Conservation (phyloP, 148 eudicot genomes). For the Drosera capensis region DNA sequence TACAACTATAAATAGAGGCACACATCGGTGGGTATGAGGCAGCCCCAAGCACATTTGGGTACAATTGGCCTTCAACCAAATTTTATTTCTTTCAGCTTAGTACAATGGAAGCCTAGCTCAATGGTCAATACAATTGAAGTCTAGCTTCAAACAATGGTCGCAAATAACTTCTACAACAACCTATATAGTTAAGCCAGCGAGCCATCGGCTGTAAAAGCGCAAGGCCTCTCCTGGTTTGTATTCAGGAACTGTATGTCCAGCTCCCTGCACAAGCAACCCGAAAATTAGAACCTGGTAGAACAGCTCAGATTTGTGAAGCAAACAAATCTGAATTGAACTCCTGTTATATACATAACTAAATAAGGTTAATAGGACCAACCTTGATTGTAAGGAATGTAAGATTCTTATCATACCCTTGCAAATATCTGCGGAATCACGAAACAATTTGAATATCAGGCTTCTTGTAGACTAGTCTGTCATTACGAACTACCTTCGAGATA, state of each 20-base stretch:
- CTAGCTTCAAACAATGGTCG: too few species aligned
- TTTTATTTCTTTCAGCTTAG: too few species aligned
- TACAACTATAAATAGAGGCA: too few species aligned
- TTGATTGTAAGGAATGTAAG: constrained; percentile 77
- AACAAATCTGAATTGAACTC: too few species aligned
- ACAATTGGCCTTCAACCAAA: too few species aligned
- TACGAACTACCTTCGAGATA: not conserved
- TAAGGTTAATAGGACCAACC: constrained; percentile 24
- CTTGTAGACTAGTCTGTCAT: not conserved
- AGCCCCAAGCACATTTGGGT: too few species aligned
- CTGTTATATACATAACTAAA: too few species aligned
- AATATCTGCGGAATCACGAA: constrained; percentile 31
- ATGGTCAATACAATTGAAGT: too few species aligned
- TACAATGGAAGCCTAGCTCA: too few species aligned
- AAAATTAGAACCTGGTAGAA: too few species aligned
- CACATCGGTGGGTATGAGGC: too few species aligned
- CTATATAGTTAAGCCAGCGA: constrained; percentile 11
- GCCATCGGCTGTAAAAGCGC: constrained; percentile 15
- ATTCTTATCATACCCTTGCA: constrained; percentile 71
- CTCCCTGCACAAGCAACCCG: constrained; percentile 6
- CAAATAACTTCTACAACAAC: too few species aligned
- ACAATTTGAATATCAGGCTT: not conserved
- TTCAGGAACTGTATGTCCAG: constrained; percentile 13
- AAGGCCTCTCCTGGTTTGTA: constrained; percentile 14
- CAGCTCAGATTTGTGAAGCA: not conserved